phyloP scores from a whole-genome alignment of 306 rosid species.

The Oxytropis ochrocephala region DNA sequence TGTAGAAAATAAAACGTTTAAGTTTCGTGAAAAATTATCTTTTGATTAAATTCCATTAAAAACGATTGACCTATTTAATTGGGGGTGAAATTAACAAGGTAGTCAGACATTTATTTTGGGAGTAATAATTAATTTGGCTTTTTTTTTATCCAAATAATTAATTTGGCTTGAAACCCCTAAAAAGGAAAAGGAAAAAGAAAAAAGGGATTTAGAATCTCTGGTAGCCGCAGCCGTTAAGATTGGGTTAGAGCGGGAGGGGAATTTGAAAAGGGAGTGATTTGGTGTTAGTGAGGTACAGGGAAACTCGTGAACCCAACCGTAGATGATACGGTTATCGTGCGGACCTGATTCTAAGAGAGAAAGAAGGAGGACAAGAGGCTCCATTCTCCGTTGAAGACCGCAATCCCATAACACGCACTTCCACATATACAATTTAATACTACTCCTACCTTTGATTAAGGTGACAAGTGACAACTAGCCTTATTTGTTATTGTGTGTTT shows the following conservation, averaged over 20 bases:
- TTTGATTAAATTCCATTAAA: not conserved
- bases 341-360: not conserved
- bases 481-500: too few relatives aligned
- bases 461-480: too few relatives aligned
- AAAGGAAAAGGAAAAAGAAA: not conserved
- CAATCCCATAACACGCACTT: conserved; percentile 15
- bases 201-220: not conserved
- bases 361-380: conserved; percentile 2
- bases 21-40: not conserved
- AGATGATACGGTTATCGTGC: not conserved
- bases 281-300: conserved; percentile 15
- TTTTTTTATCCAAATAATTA: too few relatives aligned
- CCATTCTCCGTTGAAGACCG: not conserved
- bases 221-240: conserved; percentile 10
- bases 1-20: not conserved
- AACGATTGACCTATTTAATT: not conserved
- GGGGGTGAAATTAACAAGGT: not conserved
- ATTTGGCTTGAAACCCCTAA: not conserved
- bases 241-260: conserved; percentile 25
- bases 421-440: not conserved
- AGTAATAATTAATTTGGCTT: not conserved
- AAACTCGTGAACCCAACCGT: not conserved
- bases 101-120: not conserved
- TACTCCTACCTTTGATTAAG: not conserved
- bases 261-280: conserved; percentile 23